Percentiles rank a stretch among this genome's conserved stretches.
These are phyloP conservation scores for Penicillium nucicola DNA, from an alignment of 495 filamentous ascomycete species.

Conservation along the genomic window DNA sequence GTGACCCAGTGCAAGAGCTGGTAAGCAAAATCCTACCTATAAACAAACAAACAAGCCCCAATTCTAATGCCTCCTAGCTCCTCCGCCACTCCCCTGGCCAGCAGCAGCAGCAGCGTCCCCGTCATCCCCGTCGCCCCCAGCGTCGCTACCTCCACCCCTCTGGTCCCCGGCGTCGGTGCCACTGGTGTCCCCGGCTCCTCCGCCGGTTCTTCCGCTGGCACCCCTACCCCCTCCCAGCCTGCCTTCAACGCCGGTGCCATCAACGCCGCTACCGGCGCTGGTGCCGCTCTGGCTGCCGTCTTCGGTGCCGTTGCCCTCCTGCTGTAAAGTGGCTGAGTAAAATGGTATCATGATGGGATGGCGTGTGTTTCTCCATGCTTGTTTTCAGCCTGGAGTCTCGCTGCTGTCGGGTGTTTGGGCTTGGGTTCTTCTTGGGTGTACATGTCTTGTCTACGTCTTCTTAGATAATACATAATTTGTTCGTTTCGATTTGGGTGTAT, in stretches of 20 bases:
- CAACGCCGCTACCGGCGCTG: constrained; percentile 52
- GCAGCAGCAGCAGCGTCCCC: constrained; percentile 3
- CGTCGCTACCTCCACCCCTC: constrained; percentile 8
- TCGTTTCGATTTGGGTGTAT: not conserved
- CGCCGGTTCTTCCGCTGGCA: constrained; percentile 29
- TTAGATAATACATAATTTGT: constrained; percentile 28
- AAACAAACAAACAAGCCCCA: not conserved
- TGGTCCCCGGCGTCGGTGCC: constrained; percentile 5
- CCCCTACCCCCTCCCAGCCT: constrained; percentile 49
- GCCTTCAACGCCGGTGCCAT: constrained; percentile 48
- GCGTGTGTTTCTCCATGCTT: constrained; percentile 1
- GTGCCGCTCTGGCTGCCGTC: constrained; percentile 69
- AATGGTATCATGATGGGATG: constrained; percentile 6
- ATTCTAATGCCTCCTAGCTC: constrained; percentile 16
- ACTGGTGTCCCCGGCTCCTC: constrained; percentile 33
- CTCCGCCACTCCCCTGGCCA: constrained; percentile 19
- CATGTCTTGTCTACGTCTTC: constrained; percentile 23
- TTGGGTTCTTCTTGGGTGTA: constrained; percentile 18
- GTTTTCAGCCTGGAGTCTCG: not conserved
- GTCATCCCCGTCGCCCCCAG: constrained; percentile 52
- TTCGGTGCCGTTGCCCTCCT: constrained; percentile 71
- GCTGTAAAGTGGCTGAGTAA: constrained; percentile 56
- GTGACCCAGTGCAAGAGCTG: constrained; percentile 65
- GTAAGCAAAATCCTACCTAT: constrained; percentile 31
- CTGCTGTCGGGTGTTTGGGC: constrained; percentile 9